phyloP scores from a whole-genome alignment of 1,139 yeast genomes.

The Protomyces inouyei region DNA sequence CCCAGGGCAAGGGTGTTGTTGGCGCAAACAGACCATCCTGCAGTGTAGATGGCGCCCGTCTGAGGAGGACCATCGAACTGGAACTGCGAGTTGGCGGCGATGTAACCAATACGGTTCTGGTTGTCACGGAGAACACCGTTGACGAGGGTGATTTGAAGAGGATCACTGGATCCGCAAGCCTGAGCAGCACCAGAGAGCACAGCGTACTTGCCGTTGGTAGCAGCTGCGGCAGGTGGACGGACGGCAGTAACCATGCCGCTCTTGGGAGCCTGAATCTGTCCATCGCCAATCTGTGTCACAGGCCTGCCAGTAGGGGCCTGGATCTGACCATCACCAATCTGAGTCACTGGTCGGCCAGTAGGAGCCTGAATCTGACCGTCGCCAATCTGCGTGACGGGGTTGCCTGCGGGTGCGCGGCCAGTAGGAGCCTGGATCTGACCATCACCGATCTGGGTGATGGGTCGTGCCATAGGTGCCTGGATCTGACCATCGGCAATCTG shows the following conservation, averaged over 20 bases:
- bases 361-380: slow-evolving; percentile 44
- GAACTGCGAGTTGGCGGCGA: slow-evolving; percentile 82
- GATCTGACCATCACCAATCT: slow-evolving; percentile 50
- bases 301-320: slow-evolving; percentile 43
- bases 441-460: slow-evolving; percentile 51
- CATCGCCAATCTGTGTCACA: slow-evolving; percentile 41
- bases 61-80: slow-evolving; percentile 89
- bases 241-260: slow-evolving; percentile 41
- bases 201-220: slow-evolving; percentile 20
- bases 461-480: slow-evolving; percentile 41
- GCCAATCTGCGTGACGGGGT: slow-evolving; percentile 39
- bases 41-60: slow-evolving; percentile 82
- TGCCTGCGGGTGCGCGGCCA: slow-evolving; percentile 34
- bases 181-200: slow-evolving; percentile 24
- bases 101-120: slow-evolving; percentile 69
- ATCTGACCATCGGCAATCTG: slow-evolving; percentile 50
- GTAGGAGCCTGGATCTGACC: slow-evolving; percentile 58
- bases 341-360: slow-evolving; percentile 40
- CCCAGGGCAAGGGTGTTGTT: slow-evolving; percentile 71
- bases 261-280: slow-evolving; percentile 35
- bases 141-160: slow-evolving; percentile 45
- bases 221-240: slow-evolving; percentile 36
- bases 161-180: slow-evolving; percentile 16
- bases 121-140: slow-evolving; percentile 56
- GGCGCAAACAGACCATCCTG: slow-evolving; percentile 63